These are phyloP conservation scores for Triticum aestivum DNA, from an alignment of 176 grass and related monocot species.

Conservation along the genomic window DNA sequence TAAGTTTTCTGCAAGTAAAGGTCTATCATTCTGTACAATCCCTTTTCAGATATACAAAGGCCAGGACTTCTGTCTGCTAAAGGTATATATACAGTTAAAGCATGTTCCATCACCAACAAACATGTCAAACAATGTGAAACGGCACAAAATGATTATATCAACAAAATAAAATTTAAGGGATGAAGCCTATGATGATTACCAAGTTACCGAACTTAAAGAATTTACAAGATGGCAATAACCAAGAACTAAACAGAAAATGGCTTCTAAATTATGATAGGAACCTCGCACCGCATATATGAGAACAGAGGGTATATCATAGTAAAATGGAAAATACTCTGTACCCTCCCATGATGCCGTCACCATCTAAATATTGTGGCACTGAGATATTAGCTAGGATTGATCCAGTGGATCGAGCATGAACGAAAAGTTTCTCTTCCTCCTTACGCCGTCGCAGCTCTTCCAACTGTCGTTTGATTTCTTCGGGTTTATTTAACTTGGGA, in stretches of 20 bases:
- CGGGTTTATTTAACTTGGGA: conserved; percentile 80
- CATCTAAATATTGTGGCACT: conserved; percentile 69
- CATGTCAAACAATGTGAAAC: conserved; percentile 27
- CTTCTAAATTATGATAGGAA: conserved; percentile 20
- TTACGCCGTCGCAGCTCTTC: conserved; percentile 70
- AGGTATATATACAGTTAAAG: conserved; percentile 20
- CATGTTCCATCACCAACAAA: conserved; percentile 2
- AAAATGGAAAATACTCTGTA: conserved; percentile 44
- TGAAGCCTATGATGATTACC: background rate
- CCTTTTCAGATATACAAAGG: background rate
- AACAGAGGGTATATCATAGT: background rate
- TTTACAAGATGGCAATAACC: background rate
- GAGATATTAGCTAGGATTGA: conserved; percentile 69
- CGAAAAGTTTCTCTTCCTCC: conserved; percentile 73
- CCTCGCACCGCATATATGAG: background rate
- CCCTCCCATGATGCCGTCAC: conserved; percentile 74
- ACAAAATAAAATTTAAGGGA: background rate
- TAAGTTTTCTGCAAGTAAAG: conserved; percentile 21
- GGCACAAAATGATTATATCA: background rate
- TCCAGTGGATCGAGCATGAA: conserved; percentile 55
- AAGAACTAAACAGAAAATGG: background rate
- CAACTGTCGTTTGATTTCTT: conserved; percentile 89
- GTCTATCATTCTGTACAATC: background rate
- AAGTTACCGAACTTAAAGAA: conserved; percentile 12
- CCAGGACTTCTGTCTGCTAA: background rate